Base-by-base conservation (phyloP, 176 grass and related monocot genomes). In the Oryza meyeriana region DNA sequence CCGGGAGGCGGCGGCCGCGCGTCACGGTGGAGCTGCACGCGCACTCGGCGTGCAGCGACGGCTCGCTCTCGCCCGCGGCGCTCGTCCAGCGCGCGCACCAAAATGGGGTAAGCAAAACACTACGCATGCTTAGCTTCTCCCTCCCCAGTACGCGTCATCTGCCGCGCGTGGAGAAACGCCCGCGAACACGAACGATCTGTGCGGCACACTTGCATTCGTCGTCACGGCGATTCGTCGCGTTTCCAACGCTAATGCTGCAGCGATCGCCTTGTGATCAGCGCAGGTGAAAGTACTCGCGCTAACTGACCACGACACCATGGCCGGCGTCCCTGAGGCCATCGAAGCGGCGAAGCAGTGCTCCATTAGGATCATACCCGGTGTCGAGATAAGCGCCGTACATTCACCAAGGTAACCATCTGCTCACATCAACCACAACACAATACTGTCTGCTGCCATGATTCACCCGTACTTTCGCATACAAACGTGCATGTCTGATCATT, bases 291-390 rank as follows among this genome's bases (percentile, higher is more conserved):
- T 93, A 52, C 74, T 97, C 25, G 91, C 94, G 18, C 78, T 97
- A 27, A 97, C 94, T 47, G 94, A 97, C 50, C 91, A 97, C 27
- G 94, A 97, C 72, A 97, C 91, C 22, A 91, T 97, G 91, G 83
- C 86, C 17, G 94, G 91, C 59, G 74, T 93, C 26, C 45, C 57
- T 0, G 94, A 97, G 69, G 94, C 94, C 25, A 63, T 83, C 42
- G 88, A 89, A 85, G 48, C 88, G 2, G 88, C 83, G 69, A 74
- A 77, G 22, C 84, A 83, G 39, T 69, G 80, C 55, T 79, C 71
- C 38, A 85, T 97, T 18, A 89, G 89, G 84, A 91, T 97, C 63
- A 97, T 93, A 50, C 91, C 94, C 58, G 94, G 81, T 28, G 88
- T 93, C 20, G 91, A 97, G 74, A 97, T 97, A 35, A 97, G 94